Base-by-base conservation (phyloP, 495 filamentous ascomycete genomes). In the Aspergillus cristatus region DNA sequence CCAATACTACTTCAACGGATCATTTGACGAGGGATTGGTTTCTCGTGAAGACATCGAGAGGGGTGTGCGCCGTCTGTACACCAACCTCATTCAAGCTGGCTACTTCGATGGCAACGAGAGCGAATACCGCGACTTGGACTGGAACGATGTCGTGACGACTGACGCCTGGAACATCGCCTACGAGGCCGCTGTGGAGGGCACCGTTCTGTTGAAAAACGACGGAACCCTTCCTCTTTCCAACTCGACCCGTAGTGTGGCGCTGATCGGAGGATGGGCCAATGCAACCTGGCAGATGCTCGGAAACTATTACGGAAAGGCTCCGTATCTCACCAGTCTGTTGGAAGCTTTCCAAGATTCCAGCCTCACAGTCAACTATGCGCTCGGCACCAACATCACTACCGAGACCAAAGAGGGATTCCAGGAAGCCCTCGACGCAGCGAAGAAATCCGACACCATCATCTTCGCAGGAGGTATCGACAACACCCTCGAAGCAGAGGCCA, bases 161-260 rank as follows among this genome's bases (percentile, higher is more conserved):
- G 53, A 71, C 26, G 64, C 73, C 0, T 65, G 73, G 55, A 59
- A 71, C 12, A 66, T 82, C 13, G 70, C 78, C 0, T 65, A 75
- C 33, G 61, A 70, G 41, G 77, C 78, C 0, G 77, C 78, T 0
- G 68, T 71, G 3, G 68, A 76, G 43, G 72, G 78, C 0, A 71
- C 76, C 16, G 69, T 73, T 6, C 57, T 82, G 3, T 59, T 81
- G 6, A 79, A 81, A 61, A 82, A 82, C 38, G 71, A 77, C 18
- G 74, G 64, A 15, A 57, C 57, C 10, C 51, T 81, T 2, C 78
- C 77, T 0, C 51, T 78, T 2, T 55, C 61, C 0, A 42, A 56
- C 11, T 45, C 54, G 3, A 50, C 50, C 5, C 62, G 50, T 14
- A 68, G 53, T 7, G 53, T 79, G n/a, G 75, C 72, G 7, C 50